A percentile compares a stretch with the other conserved stretches of the same genome.
Conservation (phyloP, 129 eudicot genomes). For the Escallonia rubra region DNA sequence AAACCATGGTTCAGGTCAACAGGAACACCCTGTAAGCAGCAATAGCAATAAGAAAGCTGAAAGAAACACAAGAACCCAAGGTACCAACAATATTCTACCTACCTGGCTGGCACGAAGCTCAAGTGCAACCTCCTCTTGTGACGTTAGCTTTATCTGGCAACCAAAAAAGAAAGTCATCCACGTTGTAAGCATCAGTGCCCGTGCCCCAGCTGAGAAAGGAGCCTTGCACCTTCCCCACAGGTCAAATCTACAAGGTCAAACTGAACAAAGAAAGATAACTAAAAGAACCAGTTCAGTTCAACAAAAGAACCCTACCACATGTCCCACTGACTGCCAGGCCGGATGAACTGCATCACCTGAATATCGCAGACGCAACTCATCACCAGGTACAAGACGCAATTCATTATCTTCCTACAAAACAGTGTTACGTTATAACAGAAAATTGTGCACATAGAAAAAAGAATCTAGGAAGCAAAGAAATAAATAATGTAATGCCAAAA, state of each 20-base stretch:
- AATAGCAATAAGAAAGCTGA: conserved; percentile 6
- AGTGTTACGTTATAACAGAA: not conserved
- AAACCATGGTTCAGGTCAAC: conserved; percentile 84
- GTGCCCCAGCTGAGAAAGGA: no score
- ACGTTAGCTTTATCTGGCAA: conserved; percentile 75
- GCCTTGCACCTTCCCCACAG: not conserved
- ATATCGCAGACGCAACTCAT: conserved; percentile 79
- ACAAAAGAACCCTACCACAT: conserved; percentile 56
- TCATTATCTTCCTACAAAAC: conserved; percentile 78
- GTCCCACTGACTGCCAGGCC: conserved; percentile 96
- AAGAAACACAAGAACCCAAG: not conserved
- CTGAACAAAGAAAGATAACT: not conserved
- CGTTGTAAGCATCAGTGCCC: no score
- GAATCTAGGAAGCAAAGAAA: not conserved
- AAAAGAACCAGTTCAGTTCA: not conserved
- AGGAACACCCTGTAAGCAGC: conserved; percentile 71
- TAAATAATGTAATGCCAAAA: not conserved
- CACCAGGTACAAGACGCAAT: conserved; percentile 72
- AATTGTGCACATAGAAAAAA: not conserved
- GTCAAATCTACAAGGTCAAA: conserved; percentile 4
- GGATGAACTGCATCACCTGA: conserved; percentile 95
- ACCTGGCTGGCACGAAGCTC: conserved; percentile 98
- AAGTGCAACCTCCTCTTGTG: conserved; percentile 97
- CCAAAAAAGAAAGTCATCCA: conserved; percentile 10
- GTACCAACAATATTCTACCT: not conserved